phyloP scores from a whole-genome alignment of 768 basidiomycete genomes.

The Hydnomerulius pinastri region DNA sequence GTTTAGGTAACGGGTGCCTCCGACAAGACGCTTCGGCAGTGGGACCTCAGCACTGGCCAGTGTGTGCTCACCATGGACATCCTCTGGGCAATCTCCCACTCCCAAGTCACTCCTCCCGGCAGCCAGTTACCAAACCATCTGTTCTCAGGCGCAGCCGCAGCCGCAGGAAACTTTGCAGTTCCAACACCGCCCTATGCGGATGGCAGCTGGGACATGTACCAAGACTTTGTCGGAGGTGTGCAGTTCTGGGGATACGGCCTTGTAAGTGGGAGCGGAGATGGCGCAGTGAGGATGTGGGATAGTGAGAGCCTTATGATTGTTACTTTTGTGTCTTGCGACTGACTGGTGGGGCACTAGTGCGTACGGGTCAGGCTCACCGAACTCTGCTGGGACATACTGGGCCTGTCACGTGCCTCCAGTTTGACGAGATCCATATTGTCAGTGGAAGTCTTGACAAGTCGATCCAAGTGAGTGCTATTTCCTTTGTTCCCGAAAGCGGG shows the following conservation, averaged over 20 bases:
- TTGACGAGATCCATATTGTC: conserved; percentile 92
- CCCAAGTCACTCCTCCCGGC: conserved; percentile 49
- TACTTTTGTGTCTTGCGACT: background rate
- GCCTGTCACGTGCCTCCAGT: conserved; percentile 92
- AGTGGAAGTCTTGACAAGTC: conserved; percentile 95
- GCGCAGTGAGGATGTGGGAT: conserved; percentile 99
- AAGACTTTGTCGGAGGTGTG: conserved; percentile 96
- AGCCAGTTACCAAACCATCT: conserved; percentile 43
- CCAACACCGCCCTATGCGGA: conserved; percentile 88
- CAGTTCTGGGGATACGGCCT: conserved; percentile 99
- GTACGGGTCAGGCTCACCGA: conserved; percentile 95
- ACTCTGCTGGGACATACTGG: conserved; percentile 91
- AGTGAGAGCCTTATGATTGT: conserved; percentile 57
- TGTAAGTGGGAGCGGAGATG: conserved; percentile 96
- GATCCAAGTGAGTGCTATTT: conserved; percentile 61
- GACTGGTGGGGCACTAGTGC: conserved; percentile 58
- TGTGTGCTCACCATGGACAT: conserved; percentile 99
- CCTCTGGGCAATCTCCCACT: conserved; percentile 97
- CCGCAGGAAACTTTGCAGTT: conserved; percentile 70
- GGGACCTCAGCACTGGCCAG: conserved; percentile 97
- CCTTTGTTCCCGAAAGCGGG: background rate
- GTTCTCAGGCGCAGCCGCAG: conserved; percentile 55
- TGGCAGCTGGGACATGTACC: conserved; percentile 92
- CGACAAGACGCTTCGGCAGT: conserved; percentile 97
- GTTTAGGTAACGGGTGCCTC: conserved; percentile 94